Percentiles rank a stretch among this genome's conserved stretches.
These are phyloP conservation scores for Zygoascus bituminiphila DNA, from an alignment of 805 yeast genomes.

Conservation along the genomic window DNA sequence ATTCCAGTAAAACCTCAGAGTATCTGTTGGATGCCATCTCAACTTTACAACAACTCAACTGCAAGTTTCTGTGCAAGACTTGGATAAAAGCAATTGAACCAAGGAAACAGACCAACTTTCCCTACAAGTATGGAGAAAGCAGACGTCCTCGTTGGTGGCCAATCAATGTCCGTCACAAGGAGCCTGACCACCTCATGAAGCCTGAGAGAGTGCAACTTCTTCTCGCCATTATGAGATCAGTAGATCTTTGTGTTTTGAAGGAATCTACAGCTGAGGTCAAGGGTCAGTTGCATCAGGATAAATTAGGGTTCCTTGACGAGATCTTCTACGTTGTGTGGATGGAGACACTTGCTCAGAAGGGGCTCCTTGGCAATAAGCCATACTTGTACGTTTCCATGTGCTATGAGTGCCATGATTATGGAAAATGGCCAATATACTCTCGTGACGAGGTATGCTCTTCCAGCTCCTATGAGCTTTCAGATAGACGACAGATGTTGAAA, in stretches of 20 bases:
- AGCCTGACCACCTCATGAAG: constrained; percentile 66
- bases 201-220: constrained; percentile 38
- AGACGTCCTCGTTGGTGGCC: constrained; percentile 74
- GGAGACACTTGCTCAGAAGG: background rate
- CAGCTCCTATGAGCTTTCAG: too few relatives aligned
- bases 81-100: constrained; percentile 67
- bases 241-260: background rate
- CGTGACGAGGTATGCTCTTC: too few relatives aligned
- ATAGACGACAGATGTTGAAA: too few relatives aligned
- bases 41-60: constrained; percentile 41
- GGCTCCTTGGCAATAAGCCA: background rate
- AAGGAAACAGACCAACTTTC: constrained; percentile 51
- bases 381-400: background rate
- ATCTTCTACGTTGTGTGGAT: background rate
- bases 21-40: background rate
- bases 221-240: background rate
- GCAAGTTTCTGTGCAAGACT: constrained; percentile 54
- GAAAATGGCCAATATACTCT: background rate
- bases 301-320: background rate
- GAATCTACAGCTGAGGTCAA: background rate
- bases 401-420: background rate
- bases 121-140: constrained; percentile 46
- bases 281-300: background rate
- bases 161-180: constrained; percentile 44
- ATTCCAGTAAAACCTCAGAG: background rate